These are phyloP conservation scores for Perkinsus marinus DNA, from an alignment of 169 alveolate species.

Conservation along the genomic window DNA sequence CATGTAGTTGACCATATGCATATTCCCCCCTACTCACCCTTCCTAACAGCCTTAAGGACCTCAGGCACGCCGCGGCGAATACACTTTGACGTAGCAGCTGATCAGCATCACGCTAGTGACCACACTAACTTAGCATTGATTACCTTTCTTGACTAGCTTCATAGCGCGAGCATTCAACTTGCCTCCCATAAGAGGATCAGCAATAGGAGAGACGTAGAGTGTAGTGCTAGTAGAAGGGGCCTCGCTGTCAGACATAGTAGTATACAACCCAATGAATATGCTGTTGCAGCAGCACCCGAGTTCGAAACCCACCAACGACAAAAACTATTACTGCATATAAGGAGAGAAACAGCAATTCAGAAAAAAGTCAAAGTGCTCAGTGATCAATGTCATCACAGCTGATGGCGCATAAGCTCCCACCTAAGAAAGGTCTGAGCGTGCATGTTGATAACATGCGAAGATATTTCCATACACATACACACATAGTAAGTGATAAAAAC, in stretches of 20 bases:
- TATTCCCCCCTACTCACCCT: slow-evolving; percentile 47
- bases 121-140: slow-evolving; percentile 35
- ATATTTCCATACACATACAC: no score
- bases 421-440: no score
- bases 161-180: slow-evolving; percentile 62
- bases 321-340: no score
- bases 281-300: background rate
- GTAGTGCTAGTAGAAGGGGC: background rate
- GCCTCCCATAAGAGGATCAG: slow-evolving; percentile 77
- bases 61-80: slow-evolving; percentile 86
- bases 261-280: background rate
- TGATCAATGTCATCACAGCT: no score
- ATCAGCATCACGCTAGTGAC: slow-evolving; percentile 1
- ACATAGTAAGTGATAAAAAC: no score
- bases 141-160: slow-evolving; percentile 62
- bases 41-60: slow-evolving; percentile 82
- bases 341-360: background rate
- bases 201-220: slow-evolving; percentile 72
- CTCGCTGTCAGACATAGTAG: background rate
- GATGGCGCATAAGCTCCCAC: no score
- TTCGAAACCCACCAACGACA: background rate
- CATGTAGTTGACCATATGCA: no score
- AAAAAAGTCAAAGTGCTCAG: no score
- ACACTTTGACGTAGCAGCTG: slow-evolving; percentile 8
- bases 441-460: no score